Percentiles rank a stretch among this genome's conserved stretches.
These are phyloP conservation scores for Helotiales sp. DNA, from an alignment of 2,329 filamentous ascomycete genomes.

Conservation along the genomic window DNA sequence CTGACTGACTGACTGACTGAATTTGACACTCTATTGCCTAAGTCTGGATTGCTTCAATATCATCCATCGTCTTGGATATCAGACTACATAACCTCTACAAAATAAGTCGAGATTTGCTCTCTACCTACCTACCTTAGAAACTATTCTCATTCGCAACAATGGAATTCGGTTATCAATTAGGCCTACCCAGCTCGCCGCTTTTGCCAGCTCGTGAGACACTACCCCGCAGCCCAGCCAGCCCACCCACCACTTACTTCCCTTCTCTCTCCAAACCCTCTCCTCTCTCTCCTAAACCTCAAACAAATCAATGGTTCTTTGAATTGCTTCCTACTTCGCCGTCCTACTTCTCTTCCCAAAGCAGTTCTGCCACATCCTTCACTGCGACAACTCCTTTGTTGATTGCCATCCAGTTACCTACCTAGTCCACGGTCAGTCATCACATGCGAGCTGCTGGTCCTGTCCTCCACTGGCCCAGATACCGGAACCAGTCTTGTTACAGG, in stretches of 20 bases:
- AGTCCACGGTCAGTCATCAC: constrained; percentile 2
- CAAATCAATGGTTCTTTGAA: neutral
- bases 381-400: constrained; percentile 1
- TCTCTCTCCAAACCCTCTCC: neutral
- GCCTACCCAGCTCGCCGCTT: too few species aligned
- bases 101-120: too few species aligned
- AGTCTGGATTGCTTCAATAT: too few species aligned
- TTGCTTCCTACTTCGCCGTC: neutral
- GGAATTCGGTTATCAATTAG: too few species aligned
- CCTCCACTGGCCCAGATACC: constrained; percentile 10
- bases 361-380: neutral
- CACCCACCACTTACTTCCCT: neutral
- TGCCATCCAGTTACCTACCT: neutral
- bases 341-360: neutral
- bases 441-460: neutral
- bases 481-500: constrained; percentile 7
- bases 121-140: too few species aligned
- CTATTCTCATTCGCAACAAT: too few species aligned
- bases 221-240: neutral
- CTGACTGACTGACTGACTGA: too few species aligned
- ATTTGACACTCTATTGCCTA: too few species aligned
- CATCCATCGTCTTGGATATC: too few species aligned
- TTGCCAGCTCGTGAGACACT: neutral
- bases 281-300: neutral
- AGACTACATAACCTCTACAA: too few species aligned